Base-by-base conservation (phyloP, 2,329 filamentous ascomycete genomes). In the Onygenales sp. region DNA sequence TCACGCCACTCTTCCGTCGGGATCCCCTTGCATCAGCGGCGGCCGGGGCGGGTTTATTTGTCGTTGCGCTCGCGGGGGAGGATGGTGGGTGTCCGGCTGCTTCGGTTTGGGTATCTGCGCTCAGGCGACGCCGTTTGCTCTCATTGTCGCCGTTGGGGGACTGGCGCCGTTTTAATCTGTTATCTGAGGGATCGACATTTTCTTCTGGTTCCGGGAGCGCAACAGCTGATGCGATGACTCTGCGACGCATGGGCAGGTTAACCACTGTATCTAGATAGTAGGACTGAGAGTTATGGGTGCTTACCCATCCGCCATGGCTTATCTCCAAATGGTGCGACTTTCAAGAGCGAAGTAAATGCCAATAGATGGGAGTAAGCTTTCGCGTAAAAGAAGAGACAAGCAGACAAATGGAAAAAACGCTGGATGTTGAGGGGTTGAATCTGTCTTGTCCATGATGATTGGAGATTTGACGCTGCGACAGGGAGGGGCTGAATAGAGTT, bases 141-240 rank as follows among this genome's bases (percentile, higher is more conserved):
- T 70, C 67, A n/a, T 74, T 69, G 39, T 79, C 75, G 2, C 53
- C 54, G 4, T 74, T 70, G 10, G 68, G 60, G 7, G 77, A 81
- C 60, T 79, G 74, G 57, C 79, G 71, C 58, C 81, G 73, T 62
- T 81, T 82, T 27, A 67, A 61, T 34, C 66, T 63, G 54, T 62
- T 56, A 57, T 64, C 64, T 49, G 66, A 68, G 52, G 70, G 61
- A 53, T 61, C 44, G 51, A 49, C 46, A 51, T 59, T 57, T 55
- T 53, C 56, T 9, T 65, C 63, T 51, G 69, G 61, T 9, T 78
- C 77, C 36, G 78, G 78, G 14, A 81, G 60, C 39, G 78, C 71
- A 54, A 81, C 78, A 51, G 76, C 77, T 11, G 78, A 81, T 36
- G 77, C 76, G 60, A 81, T 75, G 47, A 70, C 65, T 51, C 71